These are phyloP conservation scores for Cyclotella cryptica DNA, from an alignment of 108 stramenopile genomes.

Conservation along the genomic window DNA sequence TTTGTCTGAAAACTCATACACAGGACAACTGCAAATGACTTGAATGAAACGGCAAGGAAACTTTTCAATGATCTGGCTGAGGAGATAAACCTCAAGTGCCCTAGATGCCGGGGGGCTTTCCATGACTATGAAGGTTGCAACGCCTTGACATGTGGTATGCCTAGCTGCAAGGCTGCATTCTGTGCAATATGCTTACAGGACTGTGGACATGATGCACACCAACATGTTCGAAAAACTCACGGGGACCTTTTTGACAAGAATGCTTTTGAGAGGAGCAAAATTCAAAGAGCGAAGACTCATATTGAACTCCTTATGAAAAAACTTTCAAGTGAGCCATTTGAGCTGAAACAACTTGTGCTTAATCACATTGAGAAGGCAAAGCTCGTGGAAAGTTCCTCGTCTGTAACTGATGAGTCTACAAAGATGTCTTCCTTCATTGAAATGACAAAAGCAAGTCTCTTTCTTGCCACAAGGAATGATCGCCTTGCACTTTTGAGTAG, in stretches of 20 bases:
- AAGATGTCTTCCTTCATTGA: slow-evolving; percentile 13
- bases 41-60: slow-evolving; percentile 33
- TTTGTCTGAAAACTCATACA: neutral
- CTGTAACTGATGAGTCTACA: neutral
- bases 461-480: slow-evolving; percentile 26
- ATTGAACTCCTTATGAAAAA: slow-evolving; percentile 18
- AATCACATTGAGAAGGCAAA: slow-evolving; percentile 52
- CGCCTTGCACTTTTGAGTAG: slow-evolving; percentile 48
- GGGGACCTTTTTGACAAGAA: slow-evolving; percentile 38
- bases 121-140: slow-evolving; percentile 64
- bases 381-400: slow-evolving; percentile 3
- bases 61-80: slow-evolving; percentile 52
- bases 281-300: slow-evolving; percentile 13
- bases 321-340: slow-evolving; percentile 40
- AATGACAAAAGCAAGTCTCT: slow-evolving; percentile 27
- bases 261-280: slow-evolving; percentile 34
- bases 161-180: slow-evolving; percentile 45
- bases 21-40: slow-evolving; percentile 30
- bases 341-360: slow-evolving; percentile 46
- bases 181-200: slow-evolving; percentile 59
- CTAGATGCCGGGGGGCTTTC: slow-evolving; percentile 48
- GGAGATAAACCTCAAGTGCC: slow-evolving; percentile 53
- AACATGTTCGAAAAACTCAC: slow-evolving; percentile 39
- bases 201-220: slow-evolving; percentile 56
- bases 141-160: slow-evolving; percentile 42